phyloP scores from a whole-genome alignment of 306 rosid species.

The Neltuma alba region DNA sequence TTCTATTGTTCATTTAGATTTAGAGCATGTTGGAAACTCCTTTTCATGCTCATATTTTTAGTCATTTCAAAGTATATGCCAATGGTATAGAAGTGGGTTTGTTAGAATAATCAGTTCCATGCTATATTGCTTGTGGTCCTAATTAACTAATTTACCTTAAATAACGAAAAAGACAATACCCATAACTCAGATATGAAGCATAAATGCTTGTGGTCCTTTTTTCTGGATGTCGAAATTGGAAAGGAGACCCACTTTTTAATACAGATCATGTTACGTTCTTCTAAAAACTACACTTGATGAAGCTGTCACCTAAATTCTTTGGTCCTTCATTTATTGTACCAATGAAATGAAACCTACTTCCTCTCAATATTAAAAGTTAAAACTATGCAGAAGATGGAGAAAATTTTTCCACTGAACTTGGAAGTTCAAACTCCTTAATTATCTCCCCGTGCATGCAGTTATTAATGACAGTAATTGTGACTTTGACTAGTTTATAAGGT shows the following conservation, averaged over 20 bases:
- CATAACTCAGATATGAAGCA: background rate
- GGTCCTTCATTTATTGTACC: background rate
- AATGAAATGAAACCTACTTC: background rate
- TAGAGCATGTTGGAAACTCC: background rate
- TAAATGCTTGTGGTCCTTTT: background rate
- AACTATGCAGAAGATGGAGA: background rate
- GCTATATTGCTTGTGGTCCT: constrained; percentile 7
- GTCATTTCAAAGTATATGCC: background rate
- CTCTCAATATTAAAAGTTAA: background rate
- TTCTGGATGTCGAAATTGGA: background rate
- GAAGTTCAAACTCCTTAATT: background rate
- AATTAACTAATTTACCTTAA: background rate
- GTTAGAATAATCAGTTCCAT: background rate
- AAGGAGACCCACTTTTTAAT: background rate
- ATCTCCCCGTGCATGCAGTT: background rate
- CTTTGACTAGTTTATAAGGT: background rate
- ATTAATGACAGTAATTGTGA: background rate
- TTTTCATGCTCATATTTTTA: background rate
- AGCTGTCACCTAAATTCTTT: background rate
- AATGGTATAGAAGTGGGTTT: background rate
- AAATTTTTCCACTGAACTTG: background rate
- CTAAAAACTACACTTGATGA: background rate
- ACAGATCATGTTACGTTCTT: background rate
- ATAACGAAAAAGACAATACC: background rate
- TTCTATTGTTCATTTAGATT: background rate